Conservation (phyloP, 192 early-diverging fungal species). For the Backusella parvicylindrica region DNA sequence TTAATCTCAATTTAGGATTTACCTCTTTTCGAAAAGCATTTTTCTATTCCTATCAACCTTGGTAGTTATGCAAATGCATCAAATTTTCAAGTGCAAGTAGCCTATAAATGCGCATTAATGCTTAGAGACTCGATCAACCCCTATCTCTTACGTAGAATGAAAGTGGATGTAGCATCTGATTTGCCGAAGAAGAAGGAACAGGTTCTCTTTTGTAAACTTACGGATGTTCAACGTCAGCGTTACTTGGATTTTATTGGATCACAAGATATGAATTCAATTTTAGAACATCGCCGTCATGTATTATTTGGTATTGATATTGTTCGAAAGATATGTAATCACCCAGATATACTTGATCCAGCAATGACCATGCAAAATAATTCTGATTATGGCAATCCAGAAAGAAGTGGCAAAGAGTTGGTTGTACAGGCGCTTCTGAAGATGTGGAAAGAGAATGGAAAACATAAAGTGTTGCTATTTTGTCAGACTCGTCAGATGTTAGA, state of each 20-base stretch:
- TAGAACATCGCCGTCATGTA: conserved; percentile 77
- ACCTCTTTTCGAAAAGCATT: conserved; percentile 84
- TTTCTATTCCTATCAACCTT: conserved; percentile 86
- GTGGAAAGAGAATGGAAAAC: conserved; percentile 77
- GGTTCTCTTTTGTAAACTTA: conserved; percentile 89
- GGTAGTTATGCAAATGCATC: conserved; percentile 93
- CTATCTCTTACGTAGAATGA: conserved; percentile 88
- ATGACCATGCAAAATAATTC: conserved; percentile 29
- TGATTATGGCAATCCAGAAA: conserved; percentile 59
- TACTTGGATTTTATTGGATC: conserved; percentile 76
- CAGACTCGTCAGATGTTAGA: conserved; percentile 96
- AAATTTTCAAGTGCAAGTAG: conserved; percentile 88
- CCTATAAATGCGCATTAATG: conserved; percentile 88
- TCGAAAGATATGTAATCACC: conserved; percentile 97
- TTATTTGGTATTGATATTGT: conserved; percentile 89
- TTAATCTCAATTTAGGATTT: conserved; percentile 49
- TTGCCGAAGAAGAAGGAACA: conserved; percentile 91
- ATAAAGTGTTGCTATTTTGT: conserved; percentile 88
- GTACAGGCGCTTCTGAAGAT: conserved; percentile 77
- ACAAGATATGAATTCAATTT: conserved; percentile 70
- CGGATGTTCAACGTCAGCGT: conserved; percentile 61
- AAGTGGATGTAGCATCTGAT: conserved; percentile 87
- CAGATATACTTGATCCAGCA: conserved; percentile 62
- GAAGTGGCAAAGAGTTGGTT: conserved; percentile 90
- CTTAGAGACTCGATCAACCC: conserved; percentile 91